These are phyloP conservation scores for Colletotrichum limetticola DNA, from an alignment of 2,329 filamentous ascomycete genomes.

Conservation along the genomic window DNA sequence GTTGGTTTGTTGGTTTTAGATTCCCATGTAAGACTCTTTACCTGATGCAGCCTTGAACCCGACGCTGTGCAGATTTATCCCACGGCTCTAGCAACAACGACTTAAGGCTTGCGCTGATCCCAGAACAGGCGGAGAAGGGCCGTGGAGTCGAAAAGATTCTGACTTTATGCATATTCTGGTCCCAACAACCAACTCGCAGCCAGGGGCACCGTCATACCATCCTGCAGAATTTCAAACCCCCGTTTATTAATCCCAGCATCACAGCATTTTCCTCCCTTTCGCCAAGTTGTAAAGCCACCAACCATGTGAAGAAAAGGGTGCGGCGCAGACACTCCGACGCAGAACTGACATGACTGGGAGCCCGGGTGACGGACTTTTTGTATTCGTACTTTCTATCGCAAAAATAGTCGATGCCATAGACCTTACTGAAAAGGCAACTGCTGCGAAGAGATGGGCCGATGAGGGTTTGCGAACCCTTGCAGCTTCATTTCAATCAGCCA, in stretches of 20 bases:
- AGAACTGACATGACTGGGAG: not conserved
- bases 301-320: not conserved
- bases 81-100: not conserved
- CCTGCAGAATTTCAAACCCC: not conserved
- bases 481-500: not conserved
- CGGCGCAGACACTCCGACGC: not conserved
- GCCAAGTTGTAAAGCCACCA: slow-evolving; percentile 3
- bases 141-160: not conserved
- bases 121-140: not conserved
- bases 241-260: not conserved
- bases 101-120: not conserved
- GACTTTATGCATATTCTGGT: not conserved
- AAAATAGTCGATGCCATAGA: not conserved
- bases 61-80: not conserved
- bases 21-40: slow-evolving; percentile 2
- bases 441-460: not conserved
- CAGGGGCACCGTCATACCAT: slow-evolving; percentile 3
- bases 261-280: not conserved
- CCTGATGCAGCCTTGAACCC: not conserved
- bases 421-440: not conserved
- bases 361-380: not conserved
- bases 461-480: not conserved
- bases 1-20: not conserved
- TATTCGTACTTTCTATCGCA: not conserved
- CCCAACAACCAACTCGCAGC: not conserved